A percentile compares a stretch with the other conserved stretches of the same genome.
Evolutionary conservation across 2,329 filamentous ascomycete species (phyloP).

Genomic region (Rhinocladiella mackenziei): DNA sequence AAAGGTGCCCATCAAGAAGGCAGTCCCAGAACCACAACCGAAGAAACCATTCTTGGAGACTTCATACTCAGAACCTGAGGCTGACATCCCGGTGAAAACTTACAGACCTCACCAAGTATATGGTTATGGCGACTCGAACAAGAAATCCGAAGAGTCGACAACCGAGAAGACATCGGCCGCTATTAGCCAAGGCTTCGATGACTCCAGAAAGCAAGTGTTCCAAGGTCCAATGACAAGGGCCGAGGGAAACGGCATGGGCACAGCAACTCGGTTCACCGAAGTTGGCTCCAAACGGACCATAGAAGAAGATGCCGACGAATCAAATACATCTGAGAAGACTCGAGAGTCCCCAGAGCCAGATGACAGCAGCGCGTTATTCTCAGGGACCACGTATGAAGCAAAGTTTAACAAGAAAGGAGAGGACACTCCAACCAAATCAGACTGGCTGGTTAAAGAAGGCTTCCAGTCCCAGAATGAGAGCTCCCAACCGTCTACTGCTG

Average conservation of each 20-base stretch:
- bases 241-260: constrained; percentile 29
- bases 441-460: constrained; percentile 24
- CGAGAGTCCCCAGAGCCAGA: constrained; percentile 21
- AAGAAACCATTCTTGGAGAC: constrained; percentile 19
- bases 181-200: constrained; percentile 6
- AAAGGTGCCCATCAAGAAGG: constrained; percentile 35
- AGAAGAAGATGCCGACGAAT: constrained; percentile 1
- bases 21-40: background rate
- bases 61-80: constrained; percentile 27
- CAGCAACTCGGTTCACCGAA: constrained; percentile 24
- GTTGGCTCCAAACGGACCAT: background rate
- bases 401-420: constrained; percentile 5
- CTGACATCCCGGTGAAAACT: constrained; percentile 28
- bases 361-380: constrained; percentile 25
- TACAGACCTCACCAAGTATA: constrained; percentile 26
- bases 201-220: constrained; percentile 22
- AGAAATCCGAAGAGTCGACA: background rate
- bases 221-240: constrained; percentile 15
- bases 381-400: constrained; percentile 27
- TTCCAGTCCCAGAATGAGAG: constrained; percentile 11
- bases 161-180: background rate
- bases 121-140: constrained; percentile 20
- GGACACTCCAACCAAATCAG: background rate
- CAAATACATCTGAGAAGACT: background rate
- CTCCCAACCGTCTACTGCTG: background rate